Evolutionary conservation across 768 basidiomycete genomes (phyloP).

Genomic region (Agaricus sinodeliciosus): DNA sequence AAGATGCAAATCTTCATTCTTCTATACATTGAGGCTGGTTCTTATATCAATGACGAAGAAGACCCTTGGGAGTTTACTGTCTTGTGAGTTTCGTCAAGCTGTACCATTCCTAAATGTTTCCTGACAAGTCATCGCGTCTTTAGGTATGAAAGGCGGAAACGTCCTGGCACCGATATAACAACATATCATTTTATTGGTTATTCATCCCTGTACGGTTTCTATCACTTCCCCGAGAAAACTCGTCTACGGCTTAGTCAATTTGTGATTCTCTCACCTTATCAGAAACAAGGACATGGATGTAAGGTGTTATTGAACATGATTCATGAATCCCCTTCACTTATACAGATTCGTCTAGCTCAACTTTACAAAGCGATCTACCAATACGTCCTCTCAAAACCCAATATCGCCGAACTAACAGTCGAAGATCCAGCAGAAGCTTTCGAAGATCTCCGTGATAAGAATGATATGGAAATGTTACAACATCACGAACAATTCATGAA

Average conservation of each 20-base stretch:
- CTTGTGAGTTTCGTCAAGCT: constrained; percentile 47
- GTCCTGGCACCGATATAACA: constrained; percentile 37
- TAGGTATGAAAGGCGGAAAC: constrained; percentile 83
- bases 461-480: constrained; percentile 79
- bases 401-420: constrained; percentile 88
- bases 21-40: constrained; percentile 92
- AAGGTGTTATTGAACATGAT: constrained; percentile 19
- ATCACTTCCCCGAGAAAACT: constrained; percentile 88
- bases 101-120: neutral
- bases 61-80: constrained; percentile 90
- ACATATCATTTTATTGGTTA: constrained; percentile 95
- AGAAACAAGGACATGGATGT: constrained; percentile 89
- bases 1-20: constrained; percentile 93
- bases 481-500: constrained; percentile 56
- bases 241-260: constrained; percentile 92
- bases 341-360: constrained; percentile 45
- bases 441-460: constrained; percentile 91
- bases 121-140: neutral
- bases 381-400: constrained; percentile 55
- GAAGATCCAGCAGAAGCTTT: constrained; percentile 99
- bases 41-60: constrained; percentile 91
- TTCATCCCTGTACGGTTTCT: constrained; percentile 92
- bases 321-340: neutral
- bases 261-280: constrained; percentile 86
- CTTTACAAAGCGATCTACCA: constrained; percentile 85